Conservation (phyloP, 306 rosid species). For the Dryas drummondii region DNA sequence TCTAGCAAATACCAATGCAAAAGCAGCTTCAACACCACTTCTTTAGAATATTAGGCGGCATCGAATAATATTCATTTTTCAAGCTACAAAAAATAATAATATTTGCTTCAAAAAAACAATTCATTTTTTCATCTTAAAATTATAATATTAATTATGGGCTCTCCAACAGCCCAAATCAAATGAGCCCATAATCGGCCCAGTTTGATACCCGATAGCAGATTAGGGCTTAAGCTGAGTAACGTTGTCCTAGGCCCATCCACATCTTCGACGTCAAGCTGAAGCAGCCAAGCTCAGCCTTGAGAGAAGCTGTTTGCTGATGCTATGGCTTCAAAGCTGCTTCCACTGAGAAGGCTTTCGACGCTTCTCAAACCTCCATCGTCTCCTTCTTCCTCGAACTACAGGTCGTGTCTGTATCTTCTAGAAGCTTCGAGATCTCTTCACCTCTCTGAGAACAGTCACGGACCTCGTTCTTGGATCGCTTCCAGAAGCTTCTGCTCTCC, state of each 20-base stretch:
- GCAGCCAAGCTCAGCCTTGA: neutral
- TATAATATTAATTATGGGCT: too few relatives aligned
- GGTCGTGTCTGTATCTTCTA: conserved; percentile 22
- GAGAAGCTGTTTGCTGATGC: conserved; percentile 3
- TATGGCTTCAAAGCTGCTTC: conserved; percentile 54
- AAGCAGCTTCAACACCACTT: too few relatives aligned
- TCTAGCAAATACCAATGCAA: too few relatives aligned
- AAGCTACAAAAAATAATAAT: too few relatives aligned
- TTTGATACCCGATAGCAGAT: neutral
- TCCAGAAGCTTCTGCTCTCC: conserved; percentile 58
- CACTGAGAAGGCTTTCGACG: conserved; percentile 46
- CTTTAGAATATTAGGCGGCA: too few relatives aligned
- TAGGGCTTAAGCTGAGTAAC: neutral
- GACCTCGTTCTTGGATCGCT: conserved; percentile 19
- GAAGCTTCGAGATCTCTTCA: conserved; percentile 28
- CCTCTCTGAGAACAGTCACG: neutral
- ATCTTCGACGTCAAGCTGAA: neutral
- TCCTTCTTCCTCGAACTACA: conserved; percentile 24
- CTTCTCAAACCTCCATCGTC: conserved; percentile 31
- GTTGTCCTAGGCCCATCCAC: neutral
- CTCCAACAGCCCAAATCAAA: too few relatives aligned
- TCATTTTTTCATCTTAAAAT: too few relatives aligned
- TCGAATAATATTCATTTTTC: too few relatives aligned
- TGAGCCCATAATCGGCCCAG: neutral
- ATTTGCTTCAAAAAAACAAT: too few relatives aligned